Evolutionary conservation across 177 flowering plant genomes (phyloP).

Genomic region (Viscum album): DNA sequence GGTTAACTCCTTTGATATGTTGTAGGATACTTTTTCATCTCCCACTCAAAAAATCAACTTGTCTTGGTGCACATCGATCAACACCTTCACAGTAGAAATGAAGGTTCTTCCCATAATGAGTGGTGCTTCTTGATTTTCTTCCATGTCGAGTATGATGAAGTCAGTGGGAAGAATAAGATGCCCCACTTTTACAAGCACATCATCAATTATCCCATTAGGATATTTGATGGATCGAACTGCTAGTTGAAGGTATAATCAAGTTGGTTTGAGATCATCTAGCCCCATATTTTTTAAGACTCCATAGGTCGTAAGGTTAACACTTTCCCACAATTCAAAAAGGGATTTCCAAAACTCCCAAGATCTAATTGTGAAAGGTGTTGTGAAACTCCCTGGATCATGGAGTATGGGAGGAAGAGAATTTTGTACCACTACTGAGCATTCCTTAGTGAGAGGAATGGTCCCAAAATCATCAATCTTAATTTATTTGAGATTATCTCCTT

Average conservation of each 20-base stretch:
- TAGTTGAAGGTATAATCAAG: neutral
- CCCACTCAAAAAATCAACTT: neutral
- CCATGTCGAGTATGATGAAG: neutral
- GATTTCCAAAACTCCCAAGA: neutral
- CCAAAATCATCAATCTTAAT: neutral
- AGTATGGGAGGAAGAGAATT: neutral
- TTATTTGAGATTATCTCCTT: neutral
- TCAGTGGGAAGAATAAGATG: neutral
- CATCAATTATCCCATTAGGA: neutral
- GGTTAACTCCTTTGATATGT: neutral
- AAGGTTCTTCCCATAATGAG: neutral
- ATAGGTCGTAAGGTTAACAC: neutral
- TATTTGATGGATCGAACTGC: neutral
- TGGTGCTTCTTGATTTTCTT: neutral
- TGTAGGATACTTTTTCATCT: neutral
- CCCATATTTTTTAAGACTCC: neutral
- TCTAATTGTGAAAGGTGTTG: neutral
- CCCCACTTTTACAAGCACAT: neutral
- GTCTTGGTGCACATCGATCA: neutral
- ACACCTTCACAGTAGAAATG: neutral
- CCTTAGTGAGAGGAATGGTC: neutral
- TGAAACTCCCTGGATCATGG: neutral
- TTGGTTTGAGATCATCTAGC: neutral
- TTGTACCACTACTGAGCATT: neutral
- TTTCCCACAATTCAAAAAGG: neutral